Evolutionary conservation across 2,329 filamentous ascomycete species (phyloP).

Genomic region (Fonsecaea multimorphosa): DNA sequence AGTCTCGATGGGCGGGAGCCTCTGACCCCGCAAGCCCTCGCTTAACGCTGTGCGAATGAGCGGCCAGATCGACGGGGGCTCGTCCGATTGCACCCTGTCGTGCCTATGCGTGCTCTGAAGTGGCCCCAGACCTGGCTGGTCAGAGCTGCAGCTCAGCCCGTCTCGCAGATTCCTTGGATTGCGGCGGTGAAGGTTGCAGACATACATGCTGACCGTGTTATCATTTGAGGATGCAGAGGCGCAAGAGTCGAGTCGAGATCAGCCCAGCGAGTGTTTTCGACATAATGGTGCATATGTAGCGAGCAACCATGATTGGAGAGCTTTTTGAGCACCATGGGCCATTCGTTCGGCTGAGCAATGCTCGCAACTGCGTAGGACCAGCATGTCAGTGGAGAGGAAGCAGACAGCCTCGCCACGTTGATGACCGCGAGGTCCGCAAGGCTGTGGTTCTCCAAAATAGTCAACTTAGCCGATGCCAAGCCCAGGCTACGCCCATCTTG

Average conservation of each 20-base stretch:
- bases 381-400: not conserved
- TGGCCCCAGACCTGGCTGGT: not conserved
- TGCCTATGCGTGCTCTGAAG: not conserved
- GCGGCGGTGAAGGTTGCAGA: constrained; percentile 8
- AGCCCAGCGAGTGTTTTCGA: no score
- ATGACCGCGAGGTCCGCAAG: not conserved
- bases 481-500: not conserved
- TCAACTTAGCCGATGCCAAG: constrained; percentile 5
- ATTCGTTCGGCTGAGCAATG: not conserved
- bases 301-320: not conserved
- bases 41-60: not conserved
- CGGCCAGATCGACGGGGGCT: not conserved
- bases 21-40: not conserved
- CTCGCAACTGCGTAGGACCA: not conserved
- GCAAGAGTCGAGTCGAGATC: not conserved
- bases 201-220: not conserved
- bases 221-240: not conserved
- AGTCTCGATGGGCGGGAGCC: not conserved
- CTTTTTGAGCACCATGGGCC: not conserved
- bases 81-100: not conserved
- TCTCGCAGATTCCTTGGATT: not conserved
- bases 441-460: not conserved
- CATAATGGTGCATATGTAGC: no score
- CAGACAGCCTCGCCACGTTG: not conserved
- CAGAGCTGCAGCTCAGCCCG: not conserved